phyloP scores from a whole-genome alignment of 73 alveolate species.

The Paramecium sonneborni region DNA sequence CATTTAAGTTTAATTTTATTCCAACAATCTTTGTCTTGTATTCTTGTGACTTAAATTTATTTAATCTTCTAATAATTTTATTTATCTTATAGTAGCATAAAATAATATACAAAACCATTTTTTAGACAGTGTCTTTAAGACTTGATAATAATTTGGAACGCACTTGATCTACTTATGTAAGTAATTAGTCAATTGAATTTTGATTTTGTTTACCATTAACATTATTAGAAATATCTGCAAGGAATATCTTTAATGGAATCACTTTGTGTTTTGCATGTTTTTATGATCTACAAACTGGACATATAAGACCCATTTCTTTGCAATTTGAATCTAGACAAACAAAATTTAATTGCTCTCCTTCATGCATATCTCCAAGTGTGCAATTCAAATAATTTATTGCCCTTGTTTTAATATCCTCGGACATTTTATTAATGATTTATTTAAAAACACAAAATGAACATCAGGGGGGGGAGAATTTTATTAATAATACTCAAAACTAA shows the following conservation, averaged over 20 bases:
- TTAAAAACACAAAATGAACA: background rate
- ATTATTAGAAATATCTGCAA: constrained; percentile 45
- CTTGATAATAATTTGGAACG: background rate
- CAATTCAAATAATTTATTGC: constrained; percentile 48
- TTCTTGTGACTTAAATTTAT: constrained; percentile 32
- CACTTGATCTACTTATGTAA: background rate
- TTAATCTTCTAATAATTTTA: constrained; percentile 25
- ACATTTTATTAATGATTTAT: constrained; percentile 42
- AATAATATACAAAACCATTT: constrained; percentile 11
- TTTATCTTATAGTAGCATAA: background rate
- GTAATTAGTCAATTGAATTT: background rate
- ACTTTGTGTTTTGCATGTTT: constrained; percentile 63
- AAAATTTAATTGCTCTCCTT: constrained; percentile 66
- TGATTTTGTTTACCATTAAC: background rate
- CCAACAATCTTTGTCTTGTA: constrained; percentile 1
- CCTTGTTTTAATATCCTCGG: constrained; percentile 58
- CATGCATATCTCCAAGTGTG: constrained; percentile 63
- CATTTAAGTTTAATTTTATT: constrained; percentile 23
- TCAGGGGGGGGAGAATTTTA: background rate
- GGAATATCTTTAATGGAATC: constrained; percentile 63
- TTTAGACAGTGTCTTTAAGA: constrained; percentile 22
- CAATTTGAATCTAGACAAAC: constrained; percentile 61
- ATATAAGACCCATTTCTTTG: constrained; percentile 63
- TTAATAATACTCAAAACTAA: background rate
- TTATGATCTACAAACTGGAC: constrained; percentile 66